Evolutionary conservation across 441 rosid species (phyloP), one percentile per base, ranked within the genome.

Genomic region (Cnidoscolus chayamansa): DNA sequence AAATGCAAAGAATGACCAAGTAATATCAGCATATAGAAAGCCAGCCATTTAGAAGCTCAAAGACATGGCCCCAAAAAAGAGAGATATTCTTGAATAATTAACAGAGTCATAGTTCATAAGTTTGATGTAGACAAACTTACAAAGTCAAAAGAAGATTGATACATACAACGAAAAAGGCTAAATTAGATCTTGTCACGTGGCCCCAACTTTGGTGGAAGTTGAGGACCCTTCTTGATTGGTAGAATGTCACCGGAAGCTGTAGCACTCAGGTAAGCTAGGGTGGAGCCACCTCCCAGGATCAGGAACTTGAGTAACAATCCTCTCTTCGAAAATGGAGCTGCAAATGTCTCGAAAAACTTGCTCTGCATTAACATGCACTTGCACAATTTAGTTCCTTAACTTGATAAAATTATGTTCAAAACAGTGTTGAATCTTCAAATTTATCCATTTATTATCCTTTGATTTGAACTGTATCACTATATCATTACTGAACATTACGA

Each of bases 271-370:
- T 84, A 92, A 74, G 97, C 91, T 47, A 89, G 85, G 63, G 85
- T 77, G 20, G 94, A 85, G 71, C 97, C 97, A 59, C 96, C 98
- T 78, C 94, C 97, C 82, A 92, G 75, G 65, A 92, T 84, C 87
- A 90, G 86, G 81, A 92, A 95, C 91, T 90, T 92, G 80, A 94
- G 98, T 84, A 94, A 79, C 65, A 91, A 76, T 63, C 97, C 98
- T 83, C 98, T 91, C 89, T 92, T 92, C 72, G 98, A 89, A 84
- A 94, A 92, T 80, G 97, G 99, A 68, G 90, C 94, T 10, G 88
- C 97, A 80, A 87, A 86, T 76, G 94, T 92, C 92, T 92, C 98
- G 73, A 92, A 92, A 88, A 92, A 95, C 87, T 92, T 95, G 93
- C 99, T 92, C 99, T 95, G 88, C 83, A 80, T 57, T 57, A 56